Evolutionary conservation across 345 rosid species (phyloP), one percentile per base, ranked within the genome.

Genomic region (Tarenaya hassleriana): DNA sequence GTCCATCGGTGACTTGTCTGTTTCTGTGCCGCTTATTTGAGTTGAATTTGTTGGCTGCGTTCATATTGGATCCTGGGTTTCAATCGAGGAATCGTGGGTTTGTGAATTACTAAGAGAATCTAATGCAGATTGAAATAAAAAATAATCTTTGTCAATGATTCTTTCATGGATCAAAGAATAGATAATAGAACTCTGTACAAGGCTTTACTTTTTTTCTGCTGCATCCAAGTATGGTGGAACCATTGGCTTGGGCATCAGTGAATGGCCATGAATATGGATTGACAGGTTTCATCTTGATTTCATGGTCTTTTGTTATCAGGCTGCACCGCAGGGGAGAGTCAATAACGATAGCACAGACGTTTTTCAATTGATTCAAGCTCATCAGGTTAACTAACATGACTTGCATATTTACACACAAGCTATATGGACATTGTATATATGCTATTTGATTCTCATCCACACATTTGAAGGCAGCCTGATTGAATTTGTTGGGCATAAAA

Each of bases 311-410:
- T 51, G 48, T 31, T 52, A 51, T 50, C 75, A 91, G 98, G 78
- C 80, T 21, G 67, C 59, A 47, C 55, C 89, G 15, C 38, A 79
- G 0, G 91, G 86, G 53, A 86, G 64, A 69, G 73, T 67, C 42
- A 58, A 24, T 24, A 24, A 45, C 60, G 51, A 51, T 24, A 83
- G 72, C 20, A 60, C 65, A 52, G 76, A 77, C 66, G 72, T 82
- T 51, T 73, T 84, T 47, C 80, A 86, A 45, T 42, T 82, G 75
- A 82, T 91, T 64, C 85, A 82, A 71, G 71, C 81, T 39, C 98
- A 84, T 52, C 91, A 87, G 87, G 96, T 91, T n/a, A n/a, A n/a
- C n/a, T n/a, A 35, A 40, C 19, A 45, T 24, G 17, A 10, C 13
- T 1, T 11, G 13, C 15, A 12, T 47, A 7, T 16, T 18, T 37